A percentile compares a stretch with the other conserved stretches of the same genome.
Evolutionary conservation across 2,329 filamentous ascomycete genomes (phyloP).

Genomic region (Neopestalotiopsis rosae): DNA sequence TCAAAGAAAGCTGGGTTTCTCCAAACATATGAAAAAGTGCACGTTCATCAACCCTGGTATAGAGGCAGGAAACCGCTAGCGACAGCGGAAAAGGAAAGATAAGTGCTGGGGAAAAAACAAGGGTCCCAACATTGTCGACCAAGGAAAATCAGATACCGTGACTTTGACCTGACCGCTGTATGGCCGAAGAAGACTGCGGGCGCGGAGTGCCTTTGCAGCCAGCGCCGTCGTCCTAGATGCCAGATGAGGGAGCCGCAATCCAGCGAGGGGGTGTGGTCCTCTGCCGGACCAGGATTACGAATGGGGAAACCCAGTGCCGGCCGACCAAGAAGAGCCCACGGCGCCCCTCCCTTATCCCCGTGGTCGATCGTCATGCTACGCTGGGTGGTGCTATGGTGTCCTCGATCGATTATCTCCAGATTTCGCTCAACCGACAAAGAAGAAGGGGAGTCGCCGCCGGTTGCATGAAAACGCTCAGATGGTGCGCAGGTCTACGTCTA

Average conservation of each 20-base stretch:
- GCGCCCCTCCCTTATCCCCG: not conserved
- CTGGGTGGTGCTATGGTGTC: slow-evolving; percentile 1
- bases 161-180: slow-evolving; percentile 6
- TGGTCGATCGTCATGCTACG: not conserved
- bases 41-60: not conserved
- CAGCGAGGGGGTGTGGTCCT: not conserved
- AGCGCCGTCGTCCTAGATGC: slow-evolving; percentile 5
- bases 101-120: slow-evolving; percentile 1
- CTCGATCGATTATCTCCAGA: slow-evolving; percentile 3
- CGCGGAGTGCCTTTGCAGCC: not conserved
- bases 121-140: not conserved
- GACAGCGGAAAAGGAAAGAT: not conserved
- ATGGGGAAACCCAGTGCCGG: slow-evolving; percentile 11
- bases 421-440: not conserved
- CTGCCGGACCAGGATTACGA: not conserved
- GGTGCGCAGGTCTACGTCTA: not conserved
- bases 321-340: not conserved
- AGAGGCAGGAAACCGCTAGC: not conserved
- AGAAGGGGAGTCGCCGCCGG: not conserved
- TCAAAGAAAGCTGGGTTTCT: not conserved
- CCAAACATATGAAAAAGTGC: not conserved
- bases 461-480: slow-evolving; percentile 1
- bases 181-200: not conserved
- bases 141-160: not conserved
- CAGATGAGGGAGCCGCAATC: slow-evolving; percentile 12